Evolutionary conservation across 1,139 yeast species (phyloP).

Genomic region (Yamadazyma songkhlaensis): DNA sequence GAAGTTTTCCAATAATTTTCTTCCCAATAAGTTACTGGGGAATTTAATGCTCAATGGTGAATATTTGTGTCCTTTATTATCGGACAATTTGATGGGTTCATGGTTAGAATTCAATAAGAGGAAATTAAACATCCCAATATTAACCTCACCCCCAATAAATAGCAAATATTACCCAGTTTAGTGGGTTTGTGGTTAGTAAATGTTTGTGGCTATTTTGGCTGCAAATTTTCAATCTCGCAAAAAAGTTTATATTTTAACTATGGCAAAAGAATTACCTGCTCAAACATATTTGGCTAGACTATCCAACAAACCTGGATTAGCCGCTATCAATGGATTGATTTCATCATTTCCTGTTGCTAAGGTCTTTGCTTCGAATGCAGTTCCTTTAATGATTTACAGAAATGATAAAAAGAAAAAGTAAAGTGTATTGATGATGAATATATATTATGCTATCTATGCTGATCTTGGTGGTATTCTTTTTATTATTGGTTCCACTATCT

Average conservation of each 20-base stretch:
- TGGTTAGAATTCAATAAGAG: constrained; percentile 29
- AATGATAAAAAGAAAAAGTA: constrained; percentile 2
- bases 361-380: constrained; percentile 56
- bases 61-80: constrained; percentile 23
- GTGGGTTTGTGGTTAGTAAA: neutral
- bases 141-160: constrained; percentile 30
- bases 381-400: constrained; percentile 46
- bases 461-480: constrained; percentile 6
- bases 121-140: constrained; percentile 28
- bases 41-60: constrained; percentile 10
- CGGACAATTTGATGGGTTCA: constrained; percentile 20
- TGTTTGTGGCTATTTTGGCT: constrained; percentile 1
- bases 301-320: constrained; percentile 54
- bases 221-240: constrained; percentile 1
- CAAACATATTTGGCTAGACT: constrained; percentile 43
- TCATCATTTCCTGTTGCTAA: constrained; percentile 61
- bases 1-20: constrained; percentile 9
- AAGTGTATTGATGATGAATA: too few relatives aligned
- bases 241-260: neutral
- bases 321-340: constrained; percentile 57
- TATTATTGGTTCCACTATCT: constrained; percentile 6
- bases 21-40: constrained; percentile 14
- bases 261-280: constrained; percentile 34
- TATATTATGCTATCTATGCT: constrained; percentile 3
- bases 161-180: constrained; percentile 15